Evolutionary conservation across 148 eudicot species (phyloP), one percentile per base, ranked within the genome.

Genomic region (Fagopyrum tataricum): DNA sequence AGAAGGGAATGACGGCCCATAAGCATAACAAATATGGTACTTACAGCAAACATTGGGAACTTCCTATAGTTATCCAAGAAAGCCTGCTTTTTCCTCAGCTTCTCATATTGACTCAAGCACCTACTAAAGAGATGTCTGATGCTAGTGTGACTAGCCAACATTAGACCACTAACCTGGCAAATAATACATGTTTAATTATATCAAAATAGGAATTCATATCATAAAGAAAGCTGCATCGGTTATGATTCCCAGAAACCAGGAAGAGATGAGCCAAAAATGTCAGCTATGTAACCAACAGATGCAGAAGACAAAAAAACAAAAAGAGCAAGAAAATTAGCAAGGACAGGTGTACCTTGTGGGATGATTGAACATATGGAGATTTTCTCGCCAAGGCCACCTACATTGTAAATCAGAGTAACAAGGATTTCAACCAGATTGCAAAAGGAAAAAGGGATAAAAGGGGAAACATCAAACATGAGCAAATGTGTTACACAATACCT

Each of bases 341-440:
- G 71, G 70, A 41, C 46, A 51, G 64, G 20, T 80, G 86, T 78
- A 92, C 99, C 88, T 97, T 81, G 72, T 96, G 99, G 75, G 97
- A 94, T 56, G 97, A 92, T 76, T 96, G 99, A 71, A 95, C 93
- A 79, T 95, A 95, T 51, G 99, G 99, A 73, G 99, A 96, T 84
- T 92, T 92, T 76, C 97, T 88, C 17, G 99, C 92, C 75, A 96
- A 81, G 74, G 99, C 99, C 79, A 96, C 99, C 99, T 96, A 85
- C 67, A 76, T 47, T 26, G 77, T 20, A 14, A 66, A 49, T n/a
- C 49, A 18, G 17, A 18, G 52, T 43, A 70, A 70, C 52, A 43
- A 23, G 23, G 43, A 20, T 6, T n/a, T 18, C 61, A 10, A 76
- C 52, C 43, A 67, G 55, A 71, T 56, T 21, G 58, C 61, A 59